Percentiles rank a stretch among this genome's conserved stretches.
Conservation (phyloP, 2,329 filamentous ascomycete genomes). For the Huntiella abstrusa region DNA sequence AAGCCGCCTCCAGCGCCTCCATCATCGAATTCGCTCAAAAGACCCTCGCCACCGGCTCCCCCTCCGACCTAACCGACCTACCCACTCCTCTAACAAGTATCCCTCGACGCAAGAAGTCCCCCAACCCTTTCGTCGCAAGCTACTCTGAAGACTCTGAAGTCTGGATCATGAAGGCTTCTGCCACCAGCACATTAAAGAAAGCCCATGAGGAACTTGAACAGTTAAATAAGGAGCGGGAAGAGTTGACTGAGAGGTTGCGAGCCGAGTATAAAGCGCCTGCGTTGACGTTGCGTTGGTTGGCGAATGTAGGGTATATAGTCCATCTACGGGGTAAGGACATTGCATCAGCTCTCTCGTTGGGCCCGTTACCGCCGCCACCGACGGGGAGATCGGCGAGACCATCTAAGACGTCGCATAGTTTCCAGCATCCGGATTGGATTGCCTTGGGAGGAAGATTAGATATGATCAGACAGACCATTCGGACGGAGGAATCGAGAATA, state of each 20-base stretch:
- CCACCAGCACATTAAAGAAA: slow-evolving; percentile 43
- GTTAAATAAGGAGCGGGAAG: slow-evolving; percentile 39
- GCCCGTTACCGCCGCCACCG: no score
- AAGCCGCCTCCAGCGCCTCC: slow-evolving; percentile 44
- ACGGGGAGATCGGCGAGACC: slow-evolving; percentile 42
- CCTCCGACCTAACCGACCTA: slow-evolving; percentile 33
- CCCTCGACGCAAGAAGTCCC: slow-evolving; percentile 22
- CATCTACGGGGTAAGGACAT: slow-evolving; percentile 70
- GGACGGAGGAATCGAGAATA: slow-evolving; percentile 65
- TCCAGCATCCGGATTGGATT: slow-evolving; percentile 73
- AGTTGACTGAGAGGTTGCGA: slow-evolving; percentile 43
- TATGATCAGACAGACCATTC: slow-evolving; percentile 56
- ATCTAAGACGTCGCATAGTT: slow-evolving; percentile 68
- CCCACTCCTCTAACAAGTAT: slow-evolving; percentile 23
- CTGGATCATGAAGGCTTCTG: slow-evolving; percentile 48
- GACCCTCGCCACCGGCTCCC: slow-evolving; percentile 46
- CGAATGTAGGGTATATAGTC: slow-evolving; percentile 73
- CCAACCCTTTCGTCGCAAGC: slow-evolving; percentile 31
- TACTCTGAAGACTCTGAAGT: slow-evolving; percentile 41
- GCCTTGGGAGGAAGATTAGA: slow-evolving; percentile 62
- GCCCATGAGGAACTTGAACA: slow-evolving; percentile 50
- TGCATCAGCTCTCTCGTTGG: slow-evolving; percentile 18
- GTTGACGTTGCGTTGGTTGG: slow-evolving; percentile 69
- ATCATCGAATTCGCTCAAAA: slow-evolving; percentile 57
- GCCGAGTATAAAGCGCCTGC: slow-evolving; percentile 40